Base-by-base conservation (phyloP, 768 basidiomycete species). In the Polyporus arcularius region DNA sequence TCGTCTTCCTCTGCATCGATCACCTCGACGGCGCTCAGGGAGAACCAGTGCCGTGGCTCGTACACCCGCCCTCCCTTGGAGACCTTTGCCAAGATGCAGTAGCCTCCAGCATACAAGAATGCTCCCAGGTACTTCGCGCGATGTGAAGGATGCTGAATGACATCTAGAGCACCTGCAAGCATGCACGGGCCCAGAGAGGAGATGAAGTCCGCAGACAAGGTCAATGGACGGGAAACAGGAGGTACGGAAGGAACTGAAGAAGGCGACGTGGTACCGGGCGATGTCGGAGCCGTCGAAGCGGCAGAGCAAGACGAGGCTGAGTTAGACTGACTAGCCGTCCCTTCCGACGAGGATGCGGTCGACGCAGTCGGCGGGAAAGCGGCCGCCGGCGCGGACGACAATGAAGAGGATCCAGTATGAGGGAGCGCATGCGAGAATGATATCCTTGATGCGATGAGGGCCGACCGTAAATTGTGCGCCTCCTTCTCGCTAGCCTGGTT, bases 1-100 rank as follows among this genome's bases (percentile, higher is more conserved):
- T 92, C 88, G 56, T 87, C 86, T 30, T 86, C 84, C 39, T 81
- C 82, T 16, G 85, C 79, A 58, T 92, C 90, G 14, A 81, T 75
- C 41, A 96, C 65, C 54, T 90, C 86, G 65, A 92, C 91, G 18
- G 85, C 84, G 47, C 81, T 80, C 21, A 97, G 75, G 42, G 86
- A 83, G 68, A 98, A 89, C 90, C 94, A 98, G 71, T 96, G 90
- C 61, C 81, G 84, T 16, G 94, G 87, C 68, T 96, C 93, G 69
- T 97, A 99, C 38, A 78, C 79, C 71, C 81, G 91, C 65, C 78
- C 78, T 59, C 84, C 81, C 75, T 92, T 94, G 65, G 82, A 78
- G 42, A 95, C 88, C 76, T 96, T 98, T 65, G 86, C 92, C 47
- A 99, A 76, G 21, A 97, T 80, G 41, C 98, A 74, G 71, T 94